These are phyloP conservation scores for Globisporangium apiculatum DNA, from an alignment of 352 stramenopile genomes.

Conservation along the genomic window DNA sequence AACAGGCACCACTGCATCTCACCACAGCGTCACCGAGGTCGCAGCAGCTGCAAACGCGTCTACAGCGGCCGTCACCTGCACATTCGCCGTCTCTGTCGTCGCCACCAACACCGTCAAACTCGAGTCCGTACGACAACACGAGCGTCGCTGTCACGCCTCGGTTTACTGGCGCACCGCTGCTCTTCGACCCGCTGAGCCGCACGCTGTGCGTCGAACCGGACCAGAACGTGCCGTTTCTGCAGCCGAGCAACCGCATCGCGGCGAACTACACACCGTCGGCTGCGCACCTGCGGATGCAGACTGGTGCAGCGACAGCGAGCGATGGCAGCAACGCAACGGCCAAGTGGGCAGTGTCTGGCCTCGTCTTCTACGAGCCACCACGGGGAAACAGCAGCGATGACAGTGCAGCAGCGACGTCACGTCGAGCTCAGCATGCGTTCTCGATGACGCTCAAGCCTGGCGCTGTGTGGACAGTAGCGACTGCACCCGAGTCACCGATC, in stretches of 20 bases:
- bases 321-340: not conserved
- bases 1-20: not conserved
- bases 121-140: not conserved
- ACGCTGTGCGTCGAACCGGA: conserved; percentile 72
- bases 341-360: not conserved
- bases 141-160: no score
- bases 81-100: not conserved
- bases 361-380: conserved; percentile 6
- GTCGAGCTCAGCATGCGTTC: not conserved
- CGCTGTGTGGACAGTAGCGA: not conserved
- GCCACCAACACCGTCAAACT: not conserved
- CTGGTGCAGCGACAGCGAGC: conserved; percentile 1
- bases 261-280: conserved; percentile 56
- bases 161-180: not conserved
- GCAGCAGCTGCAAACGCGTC: conserved; percentile 17
- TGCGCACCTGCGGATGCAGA: conserved; percentile 34
- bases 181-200: conserved; percentile 63
- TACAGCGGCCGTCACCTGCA: not conserved
- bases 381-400: not conserved
- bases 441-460: not conserved
- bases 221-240: conserved; percentile 39
- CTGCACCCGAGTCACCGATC: not conserved
- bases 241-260: conserved; percentile 68
- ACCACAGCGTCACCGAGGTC: conserved; percentile 17
- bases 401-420: not conserved